A percentile compares a stretch with the other conserved stretches of the same genome.
Evolutionary conservation across 345 rosid species (phyloP).

Genomic region (Ceriops tagal): DNA sequence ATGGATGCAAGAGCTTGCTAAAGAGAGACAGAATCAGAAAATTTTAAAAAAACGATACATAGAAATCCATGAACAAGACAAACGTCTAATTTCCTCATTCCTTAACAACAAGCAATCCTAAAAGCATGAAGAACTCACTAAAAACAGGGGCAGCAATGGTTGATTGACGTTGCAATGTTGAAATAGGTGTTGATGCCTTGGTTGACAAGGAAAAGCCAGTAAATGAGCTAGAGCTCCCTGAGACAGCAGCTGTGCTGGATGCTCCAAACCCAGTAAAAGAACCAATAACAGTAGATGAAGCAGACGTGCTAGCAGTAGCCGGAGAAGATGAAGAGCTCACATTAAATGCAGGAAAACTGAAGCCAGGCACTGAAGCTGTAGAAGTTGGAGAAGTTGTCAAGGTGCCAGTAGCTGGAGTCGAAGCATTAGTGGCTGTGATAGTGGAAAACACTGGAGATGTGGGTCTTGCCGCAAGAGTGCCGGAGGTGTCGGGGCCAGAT

Average conservation of each 20-base stretch:
- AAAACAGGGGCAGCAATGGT: conserved; percentile 40
- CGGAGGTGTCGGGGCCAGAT: neutral
- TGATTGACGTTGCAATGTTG: conserved; percentile 52
- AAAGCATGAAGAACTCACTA: conserved; percentile 42
- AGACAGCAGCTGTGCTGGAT: conserved; percentile 41
- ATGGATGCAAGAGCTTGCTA: too few relatives aligned
- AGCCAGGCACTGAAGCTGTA: conserved; percentile 47
- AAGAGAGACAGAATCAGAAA: neutral
- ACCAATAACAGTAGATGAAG: conserved; percentile 30
- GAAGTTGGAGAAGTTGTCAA: conserved; percentile 37
- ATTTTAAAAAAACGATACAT: neutral
- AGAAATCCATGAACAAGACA: neutral
- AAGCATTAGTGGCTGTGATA: conserved; percentile 25
- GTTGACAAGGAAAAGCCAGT: conserved; percentile 63
- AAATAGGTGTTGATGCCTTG: conserved; percentile 38
- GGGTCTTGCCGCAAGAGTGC: neutral
- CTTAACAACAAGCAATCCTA: neutral
- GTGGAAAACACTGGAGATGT: conserved; percentile 2
- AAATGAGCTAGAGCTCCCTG: conserved; percentile 48
- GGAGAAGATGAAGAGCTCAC: conserved; percentile 31
- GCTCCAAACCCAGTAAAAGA: conserved; percentile 54
- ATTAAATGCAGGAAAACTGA: conserved; percentile 21
- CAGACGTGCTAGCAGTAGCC: conserved; percentile 30
- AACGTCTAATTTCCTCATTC: neutral
- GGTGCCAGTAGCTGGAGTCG: conserved; percentile 38